Conservation (phyloP, 2,329 filamentous ascomycete species). For the Fusarium acutatum region DNA sequence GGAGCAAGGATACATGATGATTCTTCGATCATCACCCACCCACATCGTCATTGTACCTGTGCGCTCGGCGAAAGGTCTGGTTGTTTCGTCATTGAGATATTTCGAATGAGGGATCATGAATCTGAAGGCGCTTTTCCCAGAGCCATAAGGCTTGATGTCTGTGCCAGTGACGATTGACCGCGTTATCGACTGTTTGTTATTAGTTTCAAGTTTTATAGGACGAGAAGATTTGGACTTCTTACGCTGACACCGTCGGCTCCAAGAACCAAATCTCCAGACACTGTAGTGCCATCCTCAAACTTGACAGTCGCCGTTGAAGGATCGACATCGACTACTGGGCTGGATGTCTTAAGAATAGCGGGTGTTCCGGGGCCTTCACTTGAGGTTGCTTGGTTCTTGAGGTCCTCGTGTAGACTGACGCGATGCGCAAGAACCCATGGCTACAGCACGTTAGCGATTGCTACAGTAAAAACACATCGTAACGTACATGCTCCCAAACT, state of each 20-base stretch:
- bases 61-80: conserved; percentile 15
- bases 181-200: conserved; percentile 24
- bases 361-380: conserved; percentile 47
- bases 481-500: conserved; percentile 54
- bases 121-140: conserved; percentile 64
- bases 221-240: conserved; percentile 5
- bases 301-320: conserved; percentile 50
- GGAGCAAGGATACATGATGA: conserved; percentile 59
- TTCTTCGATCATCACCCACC: conserved; percentile 52
- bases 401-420: conserved; percentile 57
- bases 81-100: conserved; percentile 42
- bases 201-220: no score
- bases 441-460: neutral
- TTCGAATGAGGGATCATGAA: conserved; percentile 57
- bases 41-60: conserved; percentile 45
- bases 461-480: accelerated
- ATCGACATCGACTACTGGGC: conserved; percentile 55
- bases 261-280: conserved; percentile 59
- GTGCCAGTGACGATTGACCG: conserved; percentile 36
- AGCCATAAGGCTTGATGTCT: conserved; percentile 48
- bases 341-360: conserved; percentile 51
- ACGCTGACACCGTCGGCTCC: conserved; percentile 65
- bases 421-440: conserved; percentile 61
- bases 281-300: conserved; percentile 54
- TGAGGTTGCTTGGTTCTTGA: conserved; percentile 55